phyloP scores from a whole-genome alignment of 495 filamentous ascomycete species.

The Astrothelium macrocarpum region DNA sequence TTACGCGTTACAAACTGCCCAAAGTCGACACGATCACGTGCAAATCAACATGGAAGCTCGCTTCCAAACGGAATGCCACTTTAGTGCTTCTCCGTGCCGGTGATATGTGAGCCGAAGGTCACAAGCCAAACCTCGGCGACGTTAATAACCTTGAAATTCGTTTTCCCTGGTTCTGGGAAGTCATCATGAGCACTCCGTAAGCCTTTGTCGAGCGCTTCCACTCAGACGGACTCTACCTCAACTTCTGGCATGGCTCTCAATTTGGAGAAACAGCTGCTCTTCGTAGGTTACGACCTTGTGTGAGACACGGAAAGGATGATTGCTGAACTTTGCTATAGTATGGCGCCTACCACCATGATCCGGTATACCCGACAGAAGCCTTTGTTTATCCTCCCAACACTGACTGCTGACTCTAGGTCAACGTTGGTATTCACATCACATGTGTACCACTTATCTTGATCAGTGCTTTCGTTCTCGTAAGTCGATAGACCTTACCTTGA shows the following conservation, averaged over 20 bases:
- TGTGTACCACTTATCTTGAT: slow-evolving; percentile 82
- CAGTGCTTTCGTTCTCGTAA: slow-evolving; percentile 69
- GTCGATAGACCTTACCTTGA: slow-evolving; percentile 16
- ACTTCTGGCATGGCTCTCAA: slow-evolving; percentile 54
- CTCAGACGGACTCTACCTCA: not conserved
- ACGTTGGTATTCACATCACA: slow-evolving; percentile 79
- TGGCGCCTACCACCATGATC: slow-evolving; percentile 86
- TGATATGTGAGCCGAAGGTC: too few species aligned
- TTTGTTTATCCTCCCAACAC: slow-evolving; percentile 7
- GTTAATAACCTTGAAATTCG: not conserved
- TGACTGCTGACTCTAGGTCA: slow-evolving; percentile 43
- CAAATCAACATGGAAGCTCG: not conserved
- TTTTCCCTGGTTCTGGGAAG: not conserved
- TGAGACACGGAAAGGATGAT: not conserved
- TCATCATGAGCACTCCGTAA: not conserved
- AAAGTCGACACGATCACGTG: not conserved
- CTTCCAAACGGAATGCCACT: not conserved
- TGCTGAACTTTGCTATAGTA: slow-evolving; percentile 52
- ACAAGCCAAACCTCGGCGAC: slow-evolving; percentile 2
- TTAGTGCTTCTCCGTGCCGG: too few species aligned
- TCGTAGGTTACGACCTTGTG: slow-evolving; percentile 45
- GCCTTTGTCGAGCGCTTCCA: not conserved
- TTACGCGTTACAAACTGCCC: not conserved
- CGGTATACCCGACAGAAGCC: slow-evolving; percentile 37
- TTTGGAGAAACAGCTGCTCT: slow-evolving; percentile 68